A percentile compares a stretch with the other conserved stretches of the same genome.
Evolutionary conservation across 2,329 filamentous ascomycete species (phyloP).

Genomic region (Venturia carpophila): DNA sequence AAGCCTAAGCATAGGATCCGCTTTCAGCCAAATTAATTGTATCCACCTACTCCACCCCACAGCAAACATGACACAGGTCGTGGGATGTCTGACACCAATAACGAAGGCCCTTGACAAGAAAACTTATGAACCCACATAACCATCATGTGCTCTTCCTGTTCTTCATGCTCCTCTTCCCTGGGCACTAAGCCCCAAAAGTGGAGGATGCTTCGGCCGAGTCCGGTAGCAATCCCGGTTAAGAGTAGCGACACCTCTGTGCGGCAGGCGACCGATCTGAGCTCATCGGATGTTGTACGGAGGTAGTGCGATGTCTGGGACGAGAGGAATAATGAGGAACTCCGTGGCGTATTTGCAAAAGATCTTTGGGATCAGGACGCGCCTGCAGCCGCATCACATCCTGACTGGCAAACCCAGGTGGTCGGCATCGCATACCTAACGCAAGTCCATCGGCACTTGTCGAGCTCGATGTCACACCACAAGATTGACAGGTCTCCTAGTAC

Average conservation of each 20-base stretch:
- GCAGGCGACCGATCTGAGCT: not conserved
- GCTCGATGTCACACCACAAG: not conserved
- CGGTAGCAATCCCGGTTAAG: not conserved
- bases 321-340: not conserved
- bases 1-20: not conserved
- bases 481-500: constrained; percentile 1
- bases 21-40: not conserved
- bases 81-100: not conserved
- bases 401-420: not conserved
- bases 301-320: not conserved
- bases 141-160: not conserved
- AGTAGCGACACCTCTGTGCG: not conserved
- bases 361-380: no score
- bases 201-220: not conserved
- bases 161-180: not conserved
- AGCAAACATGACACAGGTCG: constrained; percentile 6
- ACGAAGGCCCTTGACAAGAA: not conserved
- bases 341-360: not conserved
- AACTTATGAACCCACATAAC: not conserved
- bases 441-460: not conserved
- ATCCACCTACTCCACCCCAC: not conserved
- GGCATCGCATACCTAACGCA: not conserved
- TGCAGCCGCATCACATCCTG: not conserved
- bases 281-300: not conserved
- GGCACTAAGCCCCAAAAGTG: not conserved